These are phyloP conservation scores for Hypoxylon sp. DNA, from an alignment of 2,329 filamentous ascomycete genomes.

Conservation along the genomic window DNA sequence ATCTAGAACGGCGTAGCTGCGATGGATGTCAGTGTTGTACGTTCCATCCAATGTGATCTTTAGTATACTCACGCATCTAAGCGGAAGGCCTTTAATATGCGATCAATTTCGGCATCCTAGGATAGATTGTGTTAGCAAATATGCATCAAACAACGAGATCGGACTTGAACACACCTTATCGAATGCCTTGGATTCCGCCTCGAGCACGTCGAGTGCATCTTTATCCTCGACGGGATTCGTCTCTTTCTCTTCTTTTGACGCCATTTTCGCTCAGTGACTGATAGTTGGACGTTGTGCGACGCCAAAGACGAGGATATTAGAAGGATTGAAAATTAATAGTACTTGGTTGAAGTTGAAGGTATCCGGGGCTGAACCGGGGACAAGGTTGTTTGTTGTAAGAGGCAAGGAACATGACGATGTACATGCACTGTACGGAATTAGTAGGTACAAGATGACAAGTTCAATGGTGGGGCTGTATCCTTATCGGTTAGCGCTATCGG, in stretches of 20 bases:
- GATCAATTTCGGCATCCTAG: constrained; percentile 95
- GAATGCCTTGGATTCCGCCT: constrained; percentile 87
- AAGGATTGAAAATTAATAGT: no score
- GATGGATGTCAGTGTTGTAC: constrained; percentile 1
- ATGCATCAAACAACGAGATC: constrained; percentile 2
- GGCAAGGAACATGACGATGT: no score
- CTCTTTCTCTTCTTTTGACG: constrained; percentile 57
- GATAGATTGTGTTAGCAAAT: constrained; percentile 30
- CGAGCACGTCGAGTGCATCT: constrained; percentile 82
- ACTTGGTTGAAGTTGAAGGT: no score
- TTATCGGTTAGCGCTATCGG: no score
- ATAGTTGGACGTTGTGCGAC: no score
- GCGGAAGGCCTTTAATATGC: constrained; percentile 89
- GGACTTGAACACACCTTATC: constrained; percentile 70
- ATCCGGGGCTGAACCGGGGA: no score
- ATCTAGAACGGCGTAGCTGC: constrained; percentile 89
- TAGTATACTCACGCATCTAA: constrained; percentile 62
- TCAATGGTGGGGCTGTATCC: no score
- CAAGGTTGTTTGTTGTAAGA: no score
- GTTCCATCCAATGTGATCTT: neutral
- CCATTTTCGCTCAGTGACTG: no score
- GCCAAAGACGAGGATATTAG: no score
- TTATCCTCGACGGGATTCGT: constrained; percentile 60
- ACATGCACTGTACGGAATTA: no score
- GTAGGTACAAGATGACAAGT: no score